Conservation (phyloP, 768 basidiomycete species). For the Agrocybe praecox region DNA sequence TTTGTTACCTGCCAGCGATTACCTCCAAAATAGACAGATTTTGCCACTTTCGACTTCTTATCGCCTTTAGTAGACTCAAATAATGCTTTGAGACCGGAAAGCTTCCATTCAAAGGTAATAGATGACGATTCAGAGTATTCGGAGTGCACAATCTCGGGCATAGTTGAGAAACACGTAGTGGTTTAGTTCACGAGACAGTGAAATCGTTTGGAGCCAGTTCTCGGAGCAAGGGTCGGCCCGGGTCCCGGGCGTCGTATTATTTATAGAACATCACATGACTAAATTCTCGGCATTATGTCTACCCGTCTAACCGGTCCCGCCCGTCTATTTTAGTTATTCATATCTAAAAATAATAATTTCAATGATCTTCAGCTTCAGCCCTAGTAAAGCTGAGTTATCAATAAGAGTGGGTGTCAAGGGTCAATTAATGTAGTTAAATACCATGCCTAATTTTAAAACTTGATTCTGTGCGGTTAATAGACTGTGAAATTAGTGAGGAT, state of each 20-base stretch:
- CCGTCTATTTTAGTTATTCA: too few relatives aligned
- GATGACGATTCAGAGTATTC: slow-evolving; percentile 55
- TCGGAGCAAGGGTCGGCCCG: background rate
- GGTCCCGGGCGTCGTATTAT: background rate
- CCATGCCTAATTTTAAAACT: too few relatives aligned
- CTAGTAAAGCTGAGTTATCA: too few relatives aligned
- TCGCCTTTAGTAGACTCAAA: slow-evolving; percentile 85
- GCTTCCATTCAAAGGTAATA: slow-evolving; percentile 77
- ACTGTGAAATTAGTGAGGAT: too few relatives aligned
- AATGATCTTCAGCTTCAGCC: too few relatives aligned
- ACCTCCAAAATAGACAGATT: slow-evolving; percentile 76
- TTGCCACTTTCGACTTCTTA: slow-evolving; percentile 74
- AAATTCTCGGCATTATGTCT: too few relatives aligned
- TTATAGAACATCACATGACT: background rate
- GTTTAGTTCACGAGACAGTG: background rate
- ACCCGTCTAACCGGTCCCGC: too few relatives aligned
- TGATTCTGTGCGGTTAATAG: too few relatives aligned
- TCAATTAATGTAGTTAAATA: too few relatives aligned
- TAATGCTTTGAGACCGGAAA: slow-evolving; percentile 66
- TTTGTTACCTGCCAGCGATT: slow-evolving; percentile 68
- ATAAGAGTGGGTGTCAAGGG: too few relatives aligned
- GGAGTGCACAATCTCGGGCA: slow-evolving; percentile 17
- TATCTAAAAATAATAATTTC: too few relatives aligned
- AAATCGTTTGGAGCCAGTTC: background rate
- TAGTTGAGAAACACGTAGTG: background rate